Evolutionary conservation across 768 basidiomycete genomes (phyloP).

Genomic region (Panaeolus papilionaceus): DNA sequence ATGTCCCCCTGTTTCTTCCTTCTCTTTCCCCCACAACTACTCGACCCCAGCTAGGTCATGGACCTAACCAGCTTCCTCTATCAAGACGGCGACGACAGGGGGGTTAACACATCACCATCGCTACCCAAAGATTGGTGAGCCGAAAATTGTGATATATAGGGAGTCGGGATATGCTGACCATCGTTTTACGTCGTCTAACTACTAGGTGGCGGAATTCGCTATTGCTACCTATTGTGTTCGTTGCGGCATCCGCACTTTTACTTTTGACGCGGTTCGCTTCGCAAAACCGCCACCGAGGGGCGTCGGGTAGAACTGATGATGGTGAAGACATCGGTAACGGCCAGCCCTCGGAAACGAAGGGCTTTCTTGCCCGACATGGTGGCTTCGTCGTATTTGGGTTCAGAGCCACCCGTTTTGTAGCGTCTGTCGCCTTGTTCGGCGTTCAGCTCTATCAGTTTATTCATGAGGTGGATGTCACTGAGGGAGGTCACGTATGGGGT

Average conservation of each 20-base stretch:
- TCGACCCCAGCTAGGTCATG: not conserved
- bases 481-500: not conserved
- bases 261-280: not conserved
- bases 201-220: not conserved
- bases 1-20: not conserved
- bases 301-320: not conserved
- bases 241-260: not conserved
- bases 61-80: not conserved
- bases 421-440: conserved; percentile 4
- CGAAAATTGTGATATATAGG: not conserved
- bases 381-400: conserved; percentile 10
- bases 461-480: not conserved
- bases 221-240: not conserved
- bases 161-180: not conserved
- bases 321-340: not conserved
- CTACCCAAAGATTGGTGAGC: not conserved
- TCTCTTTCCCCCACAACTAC: not conserved
- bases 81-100: not conserved
- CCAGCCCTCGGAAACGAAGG: not conserved
- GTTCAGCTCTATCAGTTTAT: not conserved
- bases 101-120: not conserved
- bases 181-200: not conserved
- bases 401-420: not conserved
- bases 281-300: not conserved
- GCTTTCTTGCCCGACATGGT: not conserved